A percentile compares a stretch with the other conserved stretches of the same genome.
Evolutionary conservation across 1,284 basidiomycete species (phyloP).

Genomic region (Apiotrichum siamense): DNA sequence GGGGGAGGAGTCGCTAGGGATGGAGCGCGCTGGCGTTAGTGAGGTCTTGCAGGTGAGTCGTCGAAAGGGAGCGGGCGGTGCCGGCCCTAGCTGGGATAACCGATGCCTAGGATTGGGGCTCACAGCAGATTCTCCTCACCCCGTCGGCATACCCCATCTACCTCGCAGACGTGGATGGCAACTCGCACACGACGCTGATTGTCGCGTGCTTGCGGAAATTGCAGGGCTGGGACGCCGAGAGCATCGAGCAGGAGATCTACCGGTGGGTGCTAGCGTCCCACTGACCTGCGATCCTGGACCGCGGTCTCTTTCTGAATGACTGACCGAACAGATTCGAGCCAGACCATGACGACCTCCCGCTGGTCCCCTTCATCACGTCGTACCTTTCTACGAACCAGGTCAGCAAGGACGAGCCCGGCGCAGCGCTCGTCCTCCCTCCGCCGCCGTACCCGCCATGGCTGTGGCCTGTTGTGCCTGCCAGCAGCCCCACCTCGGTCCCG

Average conservation of each 20-base stretch:
- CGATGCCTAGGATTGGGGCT: background rate
- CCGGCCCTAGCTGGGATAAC: background rate
- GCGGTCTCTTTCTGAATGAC: background rate
- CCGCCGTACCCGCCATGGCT: constrained; percentile 41
- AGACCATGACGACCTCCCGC: constrained; percentile 39
- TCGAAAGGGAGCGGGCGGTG: background rate
- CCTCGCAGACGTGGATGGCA: constrained; percentile 40
- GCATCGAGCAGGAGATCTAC: constrained; percentile 37
- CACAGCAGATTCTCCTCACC: constrained; percentile 30
- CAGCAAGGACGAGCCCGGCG: constrained; percentile 16
- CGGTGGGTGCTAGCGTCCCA: constrained; percentile 21
- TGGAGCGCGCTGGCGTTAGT: constrained; percentile 34
- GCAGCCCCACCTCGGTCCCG: too few relatives aligned
- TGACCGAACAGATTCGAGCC: constrained; percentile 32
- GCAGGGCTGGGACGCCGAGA: constrained; percentile 41
- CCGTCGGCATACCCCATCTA: constrained; percentile 37
- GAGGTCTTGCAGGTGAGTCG: constrained; percentile 37
- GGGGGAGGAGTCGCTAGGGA: constrained; percentile 39
- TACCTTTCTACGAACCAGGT: constrained; percentile 24
- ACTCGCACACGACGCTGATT: constrained; percentile 41
- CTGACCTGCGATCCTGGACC: background rate
- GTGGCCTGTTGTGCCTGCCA: constrained; percentile 21
- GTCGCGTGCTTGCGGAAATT: constrained; percentile 41
- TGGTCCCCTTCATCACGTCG: constrained; percentile 33
- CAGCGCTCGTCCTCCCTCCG: constrained; percentile 26